Evolutionary conservation across 805 yeast species (phyloP).

Genomic region (Saturnispora kantuleensis): DNA sequence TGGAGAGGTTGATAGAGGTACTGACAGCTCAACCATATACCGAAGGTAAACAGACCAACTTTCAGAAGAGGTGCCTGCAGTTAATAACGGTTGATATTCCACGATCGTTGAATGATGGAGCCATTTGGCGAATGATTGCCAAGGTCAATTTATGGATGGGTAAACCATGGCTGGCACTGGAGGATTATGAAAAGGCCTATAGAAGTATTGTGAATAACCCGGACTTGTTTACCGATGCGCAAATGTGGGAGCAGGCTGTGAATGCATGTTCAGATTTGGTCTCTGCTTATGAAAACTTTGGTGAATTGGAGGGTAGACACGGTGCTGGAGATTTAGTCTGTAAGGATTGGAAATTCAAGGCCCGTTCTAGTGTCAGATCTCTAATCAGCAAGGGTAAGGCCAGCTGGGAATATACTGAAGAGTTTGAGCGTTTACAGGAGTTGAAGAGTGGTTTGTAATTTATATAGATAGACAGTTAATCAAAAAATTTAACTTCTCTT

Average conservation of each 20-base stretch:
- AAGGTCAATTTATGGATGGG: conserved; percentile 79
- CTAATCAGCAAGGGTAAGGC: conserved; percentile 70
- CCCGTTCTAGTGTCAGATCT: conserved; percentile 60
- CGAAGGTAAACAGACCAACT: conserved; percentile 38
- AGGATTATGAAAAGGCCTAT: conserved; percentile 78
- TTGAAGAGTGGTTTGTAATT: conserved; percentile 34
- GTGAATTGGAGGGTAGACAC: conserved; percentile 72
- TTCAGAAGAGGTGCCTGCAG: conserved; percentile 60
- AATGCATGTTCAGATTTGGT: conserved; percentile 69
- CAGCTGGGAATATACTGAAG: conserved; percentile 72
- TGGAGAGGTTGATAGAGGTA: conserved; percentile 63
- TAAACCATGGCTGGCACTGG: conserved; percentile 81
- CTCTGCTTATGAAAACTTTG: conserved; percentile 79
- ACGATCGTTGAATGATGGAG: conserved; percentile 48
- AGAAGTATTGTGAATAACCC: conserved; percentile 61
- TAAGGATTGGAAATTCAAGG: conserved; percentile 84
- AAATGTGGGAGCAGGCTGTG: conserved; percentile 68
- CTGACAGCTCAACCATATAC: conserved; percentile 43
- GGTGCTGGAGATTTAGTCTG: conserved; percentile 82
- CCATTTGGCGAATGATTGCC: conserved; percentile 79
- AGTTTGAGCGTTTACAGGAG: conserved; percentile 57
- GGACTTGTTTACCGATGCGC: conserved; percentile 50
- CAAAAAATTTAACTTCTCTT: neutral
- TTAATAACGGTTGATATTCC: conserved; percentile 66
- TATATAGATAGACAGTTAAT: neutral